Evolutionary conservation across 352 stramenopile species (phyloP).

Genomic region (Phytophthora podocarpi): DNA sequence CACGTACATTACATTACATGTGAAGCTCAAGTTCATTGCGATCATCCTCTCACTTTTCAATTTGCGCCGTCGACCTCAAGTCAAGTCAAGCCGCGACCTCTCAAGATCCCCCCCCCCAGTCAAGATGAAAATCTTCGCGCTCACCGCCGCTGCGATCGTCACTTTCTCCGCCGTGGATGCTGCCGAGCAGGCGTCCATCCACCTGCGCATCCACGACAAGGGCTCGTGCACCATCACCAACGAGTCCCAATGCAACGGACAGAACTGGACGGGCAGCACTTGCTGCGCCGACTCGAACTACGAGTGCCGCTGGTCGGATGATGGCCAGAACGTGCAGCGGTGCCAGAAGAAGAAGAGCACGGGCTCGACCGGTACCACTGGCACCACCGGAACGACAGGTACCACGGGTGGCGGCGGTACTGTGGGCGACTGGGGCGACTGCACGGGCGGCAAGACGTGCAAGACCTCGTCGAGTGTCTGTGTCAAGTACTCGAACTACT

Average conservation of each 20-base stretch:
- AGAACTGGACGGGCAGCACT: no score
- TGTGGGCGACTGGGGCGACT: slow-evolving; percentile 27
- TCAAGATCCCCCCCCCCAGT: no score
- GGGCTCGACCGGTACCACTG: slow-evolving; percentile 3
- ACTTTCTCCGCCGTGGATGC: slow-evolving; percentile 9
- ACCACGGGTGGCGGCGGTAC: not conserved
- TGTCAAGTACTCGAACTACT: slow-evolving; percentile 37
- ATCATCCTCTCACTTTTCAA: slow-evolving; percentile 19
- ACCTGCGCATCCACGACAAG: slow-evolving; percentile 24
- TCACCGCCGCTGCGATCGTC: not conserved
- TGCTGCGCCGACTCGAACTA: no score
- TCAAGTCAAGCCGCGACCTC: not conserved
- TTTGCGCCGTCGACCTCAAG: slow-evolving; percentile 14
- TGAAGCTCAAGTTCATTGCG: not conserved
- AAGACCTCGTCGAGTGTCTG: slow-evolving; percentile 12
- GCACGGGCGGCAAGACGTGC: slow-evolving; percentile 21
- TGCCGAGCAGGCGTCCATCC: slow-evolving; percentile 9
- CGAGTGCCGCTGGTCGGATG: no score
- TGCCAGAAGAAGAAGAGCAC: slow-evolving; percentile 32
- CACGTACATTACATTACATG: no score
- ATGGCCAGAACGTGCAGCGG: slow-evolving; percentile 36
- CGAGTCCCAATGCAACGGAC: slow-evolving; percentile 41
- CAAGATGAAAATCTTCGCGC: slow-evolving; percentile 21
- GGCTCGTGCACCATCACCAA: slow-evolving; percentile 36
- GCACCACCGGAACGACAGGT: slow-evolving; percentile 1